Base-by-base conservation (phyloP, 2,329 filamentous ascomycete genomes). In the Aureobasidium namibiae region DNA sequence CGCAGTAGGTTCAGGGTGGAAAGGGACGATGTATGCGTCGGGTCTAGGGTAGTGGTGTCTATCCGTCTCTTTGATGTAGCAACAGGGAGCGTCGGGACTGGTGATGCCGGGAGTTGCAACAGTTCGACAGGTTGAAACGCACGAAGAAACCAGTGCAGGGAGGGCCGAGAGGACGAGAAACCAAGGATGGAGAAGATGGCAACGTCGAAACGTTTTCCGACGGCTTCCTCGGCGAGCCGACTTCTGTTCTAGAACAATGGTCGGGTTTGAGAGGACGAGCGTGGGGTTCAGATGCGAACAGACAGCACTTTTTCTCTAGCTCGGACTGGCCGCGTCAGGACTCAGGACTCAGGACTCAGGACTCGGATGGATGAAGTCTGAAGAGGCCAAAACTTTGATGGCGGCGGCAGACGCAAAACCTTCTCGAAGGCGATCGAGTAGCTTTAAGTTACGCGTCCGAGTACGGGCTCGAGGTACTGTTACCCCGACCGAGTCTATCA, bases 171-270 rank as follows among this genome's bases (percentile, higher is more conserved):
- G 24, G 24, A 46, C 23, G 54, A 48, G 54, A 34, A 14, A 38
- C 33, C 41, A 21, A 23, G 41, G 33, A 38, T 8, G 16, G 54
- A 57, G 41, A 48, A 56, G 52, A 36, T 45, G 52, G 23, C 16
- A 45, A 56, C 52, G 41, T 57, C 53, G 33, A 48, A 57, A 57
- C 54, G 54, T 41, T 42, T 48, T 42, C 18, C 24, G 42, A 57
- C 42, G 50, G 29, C 18, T 38, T 38, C 53, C n/a, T 57, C 54
- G 54, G 33, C 54, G 42, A 38, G 52, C 39, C 38, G 41, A 45
- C 16, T 39, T 52, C 48, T 54, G 42, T 57, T 57, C 54, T 57
- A 57, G 54, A 57, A 57, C 54, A 42, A 38, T 23, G 34, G 16
- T 42, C 50, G 39, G 18, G 45, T 16, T 56, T 26, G 11, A 44